Percentiles rank a stretch among this genome's conserved stretches.
These are phyloP conservation scores for Gremmenia infestans DNA, from an alignment of 2,329 filamentous ascomycete genomes.

Conservation along the genomic window DNA sequence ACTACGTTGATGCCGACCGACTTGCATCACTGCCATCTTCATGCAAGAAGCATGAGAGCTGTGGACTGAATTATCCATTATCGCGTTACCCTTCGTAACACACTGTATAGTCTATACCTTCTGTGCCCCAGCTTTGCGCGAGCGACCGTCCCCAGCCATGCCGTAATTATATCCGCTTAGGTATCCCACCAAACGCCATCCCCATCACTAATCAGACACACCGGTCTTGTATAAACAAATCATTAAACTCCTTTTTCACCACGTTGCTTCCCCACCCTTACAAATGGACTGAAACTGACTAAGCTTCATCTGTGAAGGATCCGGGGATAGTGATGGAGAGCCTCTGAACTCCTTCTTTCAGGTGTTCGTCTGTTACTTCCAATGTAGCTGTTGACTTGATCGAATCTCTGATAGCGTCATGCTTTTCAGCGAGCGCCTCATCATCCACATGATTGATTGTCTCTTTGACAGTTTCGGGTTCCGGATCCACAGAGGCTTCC, in stretches of 20 bases:
- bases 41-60: neutral
- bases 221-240: conserved; percentile 7
- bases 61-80: conserved; percentile 8
- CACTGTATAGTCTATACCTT: conserved; percentile 10
- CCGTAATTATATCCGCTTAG: conserved; percentile 18
- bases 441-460: neutral
- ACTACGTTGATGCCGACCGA: neutral
- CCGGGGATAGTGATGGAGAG: conserved; percentile 37
- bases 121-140: neutral
- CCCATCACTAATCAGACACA: conserved; percentile 4
- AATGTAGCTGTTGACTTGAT: conserved; percentile 21
- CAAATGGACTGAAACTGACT: neutral
- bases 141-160: neutral
- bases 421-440: conserved; percentile 5
- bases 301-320: conserved; percentile 13
- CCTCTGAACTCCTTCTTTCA: conserved; percentile 29
- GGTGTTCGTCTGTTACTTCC: conserved; percentile 17
- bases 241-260: conserved; percentile 2
- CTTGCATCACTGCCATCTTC: neutral
- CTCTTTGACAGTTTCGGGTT: neutral
- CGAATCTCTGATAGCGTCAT: conserved; percentile 15
- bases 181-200: conserved; percentile 12
- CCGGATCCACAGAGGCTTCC: neutral
- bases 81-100: neutral
- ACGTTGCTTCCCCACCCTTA: neutral